A percentile compares a stretch with the other conserved stretches of the same genome.
These are phyloP conservation scores for Juncus effusus DNA, from an alignment of 176 grass and related monocot species.

Conservation along the genomic window DNA sequence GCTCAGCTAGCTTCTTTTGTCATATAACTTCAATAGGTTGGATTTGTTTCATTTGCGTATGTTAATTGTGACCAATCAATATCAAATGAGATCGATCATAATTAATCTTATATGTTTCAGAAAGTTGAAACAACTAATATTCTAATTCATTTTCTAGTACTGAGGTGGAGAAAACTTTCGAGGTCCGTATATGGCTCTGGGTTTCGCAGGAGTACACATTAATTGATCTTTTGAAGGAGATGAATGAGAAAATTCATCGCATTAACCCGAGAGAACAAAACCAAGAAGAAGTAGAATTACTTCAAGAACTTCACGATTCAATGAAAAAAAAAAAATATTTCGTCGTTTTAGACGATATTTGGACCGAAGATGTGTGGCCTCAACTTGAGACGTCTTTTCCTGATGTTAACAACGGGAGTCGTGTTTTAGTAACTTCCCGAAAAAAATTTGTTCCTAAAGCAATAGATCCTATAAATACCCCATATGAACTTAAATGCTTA, in stretches of 20 bases:
- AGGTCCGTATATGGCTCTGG: constrained; percentile 7
- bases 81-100: no score
- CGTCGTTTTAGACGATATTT: constrained; percentile 35
- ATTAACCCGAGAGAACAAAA: not conserved
- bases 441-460: not conserved
- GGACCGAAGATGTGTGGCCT: not conserved
- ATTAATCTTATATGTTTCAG: no score
- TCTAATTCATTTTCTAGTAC: constrained; percentile 1
- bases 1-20: no score
- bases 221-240: constrained; percentile 11
- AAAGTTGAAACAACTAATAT: no score
- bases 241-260: not conserved
- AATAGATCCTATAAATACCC: constrained; percentile 2
- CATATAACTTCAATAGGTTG: no score
- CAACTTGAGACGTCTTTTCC: not conserved
- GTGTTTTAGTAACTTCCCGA: constrained; percentile 31
- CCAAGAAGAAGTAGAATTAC: not conserved
- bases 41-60: no score
- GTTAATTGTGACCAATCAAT: no score
- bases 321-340: constrained; percentile 25
- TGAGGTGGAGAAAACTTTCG: constrained; percentile 7
- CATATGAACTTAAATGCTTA: constrained; percentile 9
- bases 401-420: constrained; percentile 23
- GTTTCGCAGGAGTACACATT: constrained; percentile 9
- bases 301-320: not conserved